phyloP scores from a whole-genome alignment of 164 flowering plant species.

The Annona squamosa region DNA sequence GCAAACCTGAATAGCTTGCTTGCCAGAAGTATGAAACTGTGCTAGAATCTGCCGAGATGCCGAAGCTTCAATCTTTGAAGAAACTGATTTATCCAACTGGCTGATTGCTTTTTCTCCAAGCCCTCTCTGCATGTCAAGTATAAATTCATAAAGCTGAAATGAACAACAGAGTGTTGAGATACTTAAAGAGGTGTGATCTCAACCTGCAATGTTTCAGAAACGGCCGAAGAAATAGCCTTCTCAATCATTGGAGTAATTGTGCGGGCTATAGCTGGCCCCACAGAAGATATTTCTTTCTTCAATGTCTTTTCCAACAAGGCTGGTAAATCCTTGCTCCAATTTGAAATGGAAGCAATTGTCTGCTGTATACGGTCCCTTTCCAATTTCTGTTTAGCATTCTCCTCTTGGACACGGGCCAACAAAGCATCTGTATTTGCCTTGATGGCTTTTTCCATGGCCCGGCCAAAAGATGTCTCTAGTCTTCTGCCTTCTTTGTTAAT shows the following conservation, averaged over 20 bases:
- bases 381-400: slow-evolving; percentile 53
- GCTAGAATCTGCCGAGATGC: slow-evolving; percentile 83
- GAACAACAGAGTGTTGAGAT: not conserved
- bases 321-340: slow-evolving; percentile 65
- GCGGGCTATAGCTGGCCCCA: slow-evolving; percentile 64
- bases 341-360: slow-evolving; percentile 42
- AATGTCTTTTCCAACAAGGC: slow-evolving; percentile 52
- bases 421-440: slow-evolving; percentile 84
- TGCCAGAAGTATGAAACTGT: slow-evolving; percentile 91
- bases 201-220: slow-evolving; percentile 87
- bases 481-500: slow-evolving; percentile 81
- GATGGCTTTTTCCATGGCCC: slow-evolving; percentile 60
- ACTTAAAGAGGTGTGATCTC: not conserved
- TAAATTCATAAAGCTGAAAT: not conserved
- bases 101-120: slow-evolving; percentile 84
- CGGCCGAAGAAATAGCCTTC: slow-evolving; percentile 59
- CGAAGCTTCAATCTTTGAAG: slow-evolving; percentile 72
- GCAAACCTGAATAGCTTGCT: slow-evolving; percentile 81
- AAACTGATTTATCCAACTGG: slow-evolving; percentile 80
- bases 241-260: slow-evolving; percentile 55
- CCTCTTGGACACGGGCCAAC: slow-evolving; percentile 89
- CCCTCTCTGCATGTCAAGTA: slow-evolving; percentile 57
- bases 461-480: slow-evolving; percentile 67
- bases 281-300: slow-evolving; percentile 77
- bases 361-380: slow-evolving; percentile 60